Percentiles rank a stretch among this genome's conserved stretches.
Evolutionary conservation across 345 rosid genomes (phyloP).

Genomic region (Brassica nigra): DNA sequence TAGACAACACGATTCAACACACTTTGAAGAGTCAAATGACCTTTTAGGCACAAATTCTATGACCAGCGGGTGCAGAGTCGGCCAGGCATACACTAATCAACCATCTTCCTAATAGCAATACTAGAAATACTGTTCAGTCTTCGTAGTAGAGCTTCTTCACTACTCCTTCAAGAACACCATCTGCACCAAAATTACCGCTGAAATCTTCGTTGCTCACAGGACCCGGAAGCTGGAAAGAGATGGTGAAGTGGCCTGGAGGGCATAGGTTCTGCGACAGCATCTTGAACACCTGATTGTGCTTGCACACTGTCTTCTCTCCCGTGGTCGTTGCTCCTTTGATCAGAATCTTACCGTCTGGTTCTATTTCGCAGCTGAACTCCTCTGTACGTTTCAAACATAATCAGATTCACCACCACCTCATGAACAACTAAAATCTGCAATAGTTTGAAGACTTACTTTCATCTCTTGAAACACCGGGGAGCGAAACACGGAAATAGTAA

Average conservation of each 20-base stretch:
- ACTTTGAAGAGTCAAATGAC: neutral
- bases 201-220: slow-evolving; percentile 62
- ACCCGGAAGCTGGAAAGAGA: slow-evolving; percentile 74
- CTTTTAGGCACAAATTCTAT: neutral
- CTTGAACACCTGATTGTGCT: slow-evolving; percentile 55
- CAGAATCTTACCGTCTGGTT: slow-evolving; percentile 60
- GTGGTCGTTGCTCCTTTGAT: slow-evolving; percentile 73
- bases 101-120: neutral
- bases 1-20: neutral
- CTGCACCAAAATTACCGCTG: slow-evolving; percentile 51
- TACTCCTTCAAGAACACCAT: slow-evolving; percentile 70
- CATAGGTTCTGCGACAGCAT: slow-evolving; percentile 72
- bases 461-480: slow-evolving; percentile 73
- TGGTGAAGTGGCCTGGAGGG: slow-evolving; percentile 74
- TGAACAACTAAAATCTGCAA: neutral
- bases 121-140: neutral
- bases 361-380: slow-evolving; percentile 67
- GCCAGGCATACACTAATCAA: neutral
- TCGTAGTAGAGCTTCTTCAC: slow-evolving; percentile 61
- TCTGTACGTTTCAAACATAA: slow-evolving; percentile 44
- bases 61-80: neutral
- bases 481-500: slow-evolving; percentile 61
- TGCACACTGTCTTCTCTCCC: slow-evolving; percentile 69
- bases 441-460: slow-evolving; percentile 54
- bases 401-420: slow-evolving; percentile 14